Evolutionary conservation across 257 asterid genomes (phyloP).

Genomic region (Linaria vulgaris): DNA sequence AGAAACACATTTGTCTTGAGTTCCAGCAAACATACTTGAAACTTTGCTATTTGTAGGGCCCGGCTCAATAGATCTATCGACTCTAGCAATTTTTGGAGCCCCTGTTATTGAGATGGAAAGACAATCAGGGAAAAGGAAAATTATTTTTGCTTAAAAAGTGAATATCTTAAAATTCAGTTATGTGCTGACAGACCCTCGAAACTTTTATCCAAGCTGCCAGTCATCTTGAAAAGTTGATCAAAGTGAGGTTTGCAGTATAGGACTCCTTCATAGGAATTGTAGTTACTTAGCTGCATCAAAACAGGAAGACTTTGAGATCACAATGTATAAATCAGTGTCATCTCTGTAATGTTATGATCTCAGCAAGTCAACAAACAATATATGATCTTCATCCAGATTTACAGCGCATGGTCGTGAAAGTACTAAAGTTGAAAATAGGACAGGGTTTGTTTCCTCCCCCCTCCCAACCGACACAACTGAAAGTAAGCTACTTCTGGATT

Average conservation of each 20-base stretch:
- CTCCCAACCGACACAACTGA: no score
- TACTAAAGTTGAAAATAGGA: no score
- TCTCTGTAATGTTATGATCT: not conserved
- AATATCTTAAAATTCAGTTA: not conserved
- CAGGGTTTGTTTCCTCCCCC: no score
- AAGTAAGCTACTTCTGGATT: no score
- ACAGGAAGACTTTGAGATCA: no score
- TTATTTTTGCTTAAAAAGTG: not conserved
- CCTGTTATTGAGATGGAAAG: conserved; percentile 30
- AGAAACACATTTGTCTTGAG: conserved; percentile 73
- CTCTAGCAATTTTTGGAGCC: conserved; percentile 56
- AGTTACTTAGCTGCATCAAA: conserved; percentile 66
- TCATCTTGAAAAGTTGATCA: conserved; percentile 81
- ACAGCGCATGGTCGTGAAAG: not conserved
- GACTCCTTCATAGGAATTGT: conserved; percentile 76
- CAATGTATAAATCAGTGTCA: not conserved
- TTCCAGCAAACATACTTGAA: conserved; percentile 68
- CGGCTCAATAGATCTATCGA: conserved; percentile 50
- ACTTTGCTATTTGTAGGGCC: conserved; percentile 44
- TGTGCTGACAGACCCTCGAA: conserved; percentile 64
- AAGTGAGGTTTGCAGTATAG: conserved; percentile 80
- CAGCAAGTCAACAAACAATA: not conserved
- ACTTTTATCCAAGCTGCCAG: conserved; percentile 85
- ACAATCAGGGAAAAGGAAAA: conserved; percentile 6
- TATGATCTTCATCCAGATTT: not conserved